Conservation (phyloP, 768 basidiomycete species). For the Lactifluus rugatus region DNA sequence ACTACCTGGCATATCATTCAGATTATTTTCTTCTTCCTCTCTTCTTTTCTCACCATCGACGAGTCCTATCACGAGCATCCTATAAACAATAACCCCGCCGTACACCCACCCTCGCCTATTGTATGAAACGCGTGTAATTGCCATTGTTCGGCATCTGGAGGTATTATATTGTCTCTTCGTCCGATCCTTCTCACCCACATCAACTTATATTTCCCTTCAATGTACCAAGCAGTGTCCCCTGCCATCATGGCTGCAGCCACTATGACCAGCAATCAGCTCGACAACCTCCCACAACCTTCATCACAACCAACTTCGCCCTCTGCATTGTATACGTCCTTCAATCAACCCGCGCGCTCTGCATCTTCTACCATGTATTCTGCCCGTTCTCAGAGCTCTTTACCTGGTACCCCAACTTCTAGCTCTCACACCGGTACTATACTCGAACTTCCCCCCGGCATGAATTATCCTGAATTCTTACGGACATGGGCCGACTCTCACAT, state of each 20-base stretch:
- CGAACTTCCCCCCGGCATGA: slow-evolving; percentile 50
- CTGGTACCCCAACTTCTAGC: slow-evolving; percentile 33
- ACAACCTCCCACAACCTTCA: slow-evolving; percentile 30
- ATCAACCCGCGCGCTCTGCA: slow-evolving; percentile 27
- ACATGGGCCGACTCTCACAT: slow-evolving; percentile 69
- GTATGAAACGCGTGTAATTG: neutral
- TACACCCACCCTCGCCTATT: neutral
- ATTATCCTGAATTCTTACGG: slow-evolving; percentile 52
- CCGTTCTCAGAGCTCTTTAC: slow-evolving; percentile 35
- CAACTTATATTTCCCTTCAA: neutral
- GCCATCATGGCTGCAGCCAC: slow-evolving; percentile 20
- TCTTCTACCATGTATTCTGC: slow-evolving; percentile 31
- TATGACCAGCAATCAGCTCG: slow-evolving; percentile 25
- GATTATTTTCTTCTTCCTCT: too few relatives aligned
- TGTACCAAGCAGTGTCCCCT: neutral
- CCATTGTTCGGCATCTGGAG: neutral
- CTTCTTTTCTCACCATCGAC: too few relatives aligned
- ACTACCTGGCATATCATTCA: too few relatives aligned
- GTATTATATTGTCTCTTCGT: neutral
- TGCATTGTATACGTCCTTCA: slow-evolving; percentile 29
- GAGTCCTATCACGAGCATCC: neutral
- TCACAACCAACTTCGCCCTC: slow-evolving; percentile 30
- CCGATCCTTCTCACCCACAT: neutral
- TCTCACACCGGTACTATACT: slow-evolving; percentile 26
- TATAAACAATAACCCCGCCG: neutral